Conservation (phyloP, 345 rosid species). For the Heritiera littoralis region DNA sequence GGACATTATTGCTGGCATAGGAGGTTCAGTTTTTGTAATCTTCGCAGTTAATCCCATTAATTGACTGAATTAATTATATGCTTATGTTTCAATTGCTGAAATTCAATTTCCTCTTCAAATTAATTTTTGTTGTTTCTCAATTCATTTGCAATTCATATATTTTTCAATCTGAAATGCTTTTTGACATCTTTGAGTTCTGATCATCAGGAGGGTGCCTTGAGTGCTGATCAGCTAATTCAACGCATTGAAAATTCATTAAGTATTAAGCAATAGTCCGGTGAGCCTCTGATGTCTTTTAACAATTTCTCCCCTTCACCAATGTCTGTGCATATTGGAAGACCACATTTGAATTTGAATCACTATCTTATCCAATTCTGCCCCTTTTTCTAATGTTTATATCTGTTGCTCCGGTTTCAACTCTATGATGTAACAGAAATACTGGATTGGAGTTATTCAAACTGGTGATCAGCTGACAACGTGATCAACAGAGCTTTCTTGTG, state of each 20-base stretch:
- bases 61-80: neutral
- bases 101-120: neutral
- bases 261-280: slow-evolving; percentile 56
- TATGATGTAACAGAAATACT: neutral
- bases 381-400: neutral
- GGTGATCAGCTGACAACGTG: neutral
- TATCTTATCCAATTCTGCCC: neutral
- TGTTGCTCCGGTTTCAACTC: slow-evolving; percentile 14
- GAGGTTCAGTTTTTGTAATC: slow-evolving; percentile 1
- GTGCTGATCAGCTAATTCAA: slow-evolving; percentile 61
- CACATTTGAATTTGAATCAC: neutral
- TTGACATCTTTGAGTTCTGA: neutral
- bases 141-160: neutral
- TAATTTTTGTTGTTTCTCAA: neutral
- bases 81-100: neutral
- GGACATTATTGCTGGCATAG: neutral
- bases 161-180: neutral
- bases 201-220: slow-evolving; percentile 79
- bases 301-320: neutral
- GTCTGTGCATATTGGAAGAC: neutral
- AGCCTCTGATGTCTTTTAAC: neutral
- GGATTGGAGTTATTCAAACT: slow-evolving; percentile 11
- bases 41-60: neutral
- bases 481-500: too few relatives aligned
- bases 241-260: slow-evolving; percentile 67